These are phyloP conservation scores for Batrachochytrium dendrobatidis DNA, from an alignment of 371 early-diverging fungal species.

Conservation along the genomic window DNA sequence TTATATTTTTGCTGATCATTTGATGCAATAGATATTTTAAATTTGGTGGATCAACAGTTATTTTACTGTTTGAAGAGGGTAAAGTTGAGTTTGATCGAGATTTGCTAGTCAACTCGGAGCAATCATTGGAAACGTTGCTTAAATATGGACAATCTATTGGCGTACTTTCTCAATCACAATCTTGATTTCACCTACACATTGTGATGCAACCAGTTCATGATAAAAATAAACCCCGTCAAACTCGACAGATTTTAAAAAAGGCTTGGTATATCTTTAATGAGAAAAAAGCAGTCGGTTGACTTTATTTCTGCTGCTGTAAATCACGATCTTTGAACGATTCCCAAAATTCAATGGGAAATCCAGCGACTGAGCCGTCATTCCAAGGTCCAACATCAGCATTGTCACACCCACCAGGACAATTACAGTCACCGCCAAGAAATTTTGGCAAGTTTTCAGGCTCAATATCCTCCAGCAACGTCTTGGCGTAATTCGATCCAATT, in stretches of 20 bases:
- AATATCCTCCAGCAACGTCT: conserved; percentile 41
- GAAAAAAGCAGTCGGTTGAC: too few relatives aligned
- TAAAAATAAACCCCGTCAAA: too few relatives aligned
- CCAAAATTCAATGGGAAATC: conserved; percentile 3
- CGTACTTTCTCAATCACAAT: too few relatives aligned
- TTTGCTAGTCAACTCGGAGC: conserved; percentile 49
- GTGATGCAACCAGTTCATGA: too few relatives aligned
- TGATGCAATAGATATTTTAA: conserved; percentile 24
- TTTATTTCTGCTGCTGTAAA: too few relatives aligned
- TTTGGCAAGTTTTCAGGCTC: conserved; percentile 18
- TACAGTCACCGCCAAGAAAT: conserved; percentile 9
- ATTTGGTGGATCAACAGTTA: conserved; percentile 63
- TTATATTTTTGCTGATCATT: too few relatives aligned
- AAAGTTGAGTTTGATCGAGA: conserved; percentile 60
- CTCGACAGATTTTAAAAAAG: too few relatives aligned
- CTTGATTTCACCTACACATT: too few relatives aligned
- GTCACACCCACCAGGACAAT: conserved; percentile 6
- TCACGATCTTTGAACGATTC: not conserved
- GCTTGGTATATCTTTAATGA: too few relatives aligned
- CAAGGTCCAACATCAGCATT: conserved; percentile 6
- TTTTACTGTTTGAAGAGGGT: conserved; percentile 62
- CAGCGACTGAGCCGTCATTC: conserved; percentile 6
- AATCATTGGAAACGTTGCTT: conserved; percentile 52
- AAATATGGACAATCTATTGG: conserved; percentile 30
- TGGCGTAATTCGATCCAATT: conserved; percentile 45